Base-by-base conservation (phyloP, 371 early-diverging fungal species). In the Chytridiales sp. region DNA sequence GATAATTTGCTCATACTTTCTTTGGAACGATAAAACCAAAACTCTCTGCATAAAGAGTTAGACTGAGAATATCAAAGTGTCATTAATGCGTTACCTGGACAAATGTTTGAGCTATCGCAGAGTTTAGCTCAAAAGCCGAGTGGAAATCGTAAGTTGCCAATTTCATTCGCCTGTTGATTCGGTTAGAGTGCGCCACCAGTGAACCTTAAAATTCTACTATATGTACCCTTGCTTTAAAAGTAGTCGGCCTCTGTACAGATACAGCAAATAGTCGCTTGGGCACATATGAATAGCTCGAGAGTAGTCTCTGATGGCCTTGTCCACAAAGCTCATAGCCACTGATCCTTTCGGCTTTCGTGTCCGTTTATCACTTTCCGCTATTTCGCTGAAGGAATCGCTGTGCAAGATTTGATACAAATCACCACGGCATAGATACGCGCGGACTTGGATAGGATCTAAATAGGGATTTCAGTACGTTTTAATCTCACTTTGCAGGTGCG, bases 71-170 rank as follows among this genome's bases (percentile, higher is more conserved):
- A 54, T 59, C n/a, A 44, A 44, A 2, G 5, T 15, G 29, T 35
- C 11, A 50, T 22, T 24, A 61, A 34, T 2, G 30, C n/a, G n/a
- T 8, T 51, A 78, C 77, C 64, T 80, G 81, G 4, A 77, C 53
- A 44, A 78, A 74, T 1, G 82, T 81, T 46, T 81, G 79, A 5
- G 82, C 82, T 22, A 81, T 81, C 15, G 67, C 64, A 4, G 82
- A 62, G 56, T 79, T 81, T 35, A 81, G 64, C 38, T 79, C 79
- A 64, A 81, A 81, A 0, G 82, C 82, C 1, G 79, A 65, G 39
- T 78, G 78, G 55, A 81, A 81, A 36, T 81, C 79, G 47, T 66
- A 59, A 1, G 76, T 81, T 22, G 82, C 74, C 42, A 74, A 77
- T 32, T 67, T 66, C 64, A 78, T 79, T 34, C 49, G 52, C 11